These are phyloP conservation scores for Diddensiella caesifluorescens DNA, from an alignment of 805 yeast species.

Conservation along the genomic window DNA sequence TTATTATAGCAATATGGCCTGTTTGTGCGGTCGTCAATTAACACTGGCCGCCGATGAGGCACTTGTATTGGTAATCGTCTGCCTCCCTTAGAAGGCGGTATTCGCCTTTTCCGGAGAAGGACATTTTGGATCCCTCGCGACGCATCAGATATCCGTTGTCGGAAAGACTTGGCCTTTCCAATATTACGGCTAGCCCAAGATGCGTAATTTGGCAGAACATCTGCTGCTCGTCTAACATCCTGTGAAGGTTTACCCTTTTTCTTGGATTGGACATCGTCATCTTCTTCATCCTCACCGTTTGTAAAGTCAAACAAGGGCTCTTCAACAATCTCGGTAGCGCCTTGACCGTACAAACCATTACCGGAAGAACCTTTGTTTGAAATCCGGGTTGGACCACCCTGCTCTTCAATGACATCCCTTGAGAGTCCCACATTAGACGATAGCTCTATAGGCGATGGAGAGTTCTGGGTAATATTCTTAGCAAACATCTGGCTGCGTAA, in stretches of 20 bases:
- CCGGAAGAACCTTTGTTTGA: not conserved
- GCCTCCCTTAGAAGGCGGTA: constrained; percentile 59
- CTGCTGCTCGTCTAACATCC: constrained; percentile 7
- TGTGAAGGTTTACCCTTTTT: not conserved
- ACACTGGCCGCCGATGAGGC: constrained; percentile 32
- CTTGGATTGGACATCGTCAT: not conserved
- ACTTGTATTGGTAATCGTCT: constrained; percentile 66
- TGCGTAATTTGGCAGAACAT: constrained; percentile 24
- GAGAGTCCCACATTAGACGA: too few species aligned
- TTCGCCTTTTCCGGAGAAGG: constrained; percentile 24
- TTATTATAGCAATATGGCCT: constrained; percentile 59
- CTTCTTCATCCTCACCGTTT: not conserved
- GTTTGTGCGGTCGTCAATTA: constrained; percentile 66
- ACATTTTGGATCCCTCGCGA: constrained; percentile 19
- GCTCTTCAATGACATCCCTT: constrained; percentile 7
- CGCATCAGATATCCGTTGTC: not conserved
- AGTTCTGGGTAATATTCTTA: constrained; percentile 27
- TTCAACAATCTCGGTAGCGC: not conserved
- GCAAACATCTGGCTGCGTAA: constrained; percentile 61
- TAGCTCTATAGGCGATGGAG: constrained; percentile 33
- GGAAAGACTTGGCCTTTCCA: constrained; percentile 8
- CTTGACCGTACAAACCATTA: not conserved
- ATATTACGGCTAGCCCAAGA: constrained; percentile 23
- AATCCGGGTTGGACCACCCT: not conserved
- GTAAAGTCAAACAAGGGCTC: constrained; percentile 1